A percentile compares a stretch with the other conserved stretches of the same genome.
phyloP scores from a whole-genome alignment of 2,329 filamentous ascomycete species.

The Paracoccidioides brasiliensis region DNA sequence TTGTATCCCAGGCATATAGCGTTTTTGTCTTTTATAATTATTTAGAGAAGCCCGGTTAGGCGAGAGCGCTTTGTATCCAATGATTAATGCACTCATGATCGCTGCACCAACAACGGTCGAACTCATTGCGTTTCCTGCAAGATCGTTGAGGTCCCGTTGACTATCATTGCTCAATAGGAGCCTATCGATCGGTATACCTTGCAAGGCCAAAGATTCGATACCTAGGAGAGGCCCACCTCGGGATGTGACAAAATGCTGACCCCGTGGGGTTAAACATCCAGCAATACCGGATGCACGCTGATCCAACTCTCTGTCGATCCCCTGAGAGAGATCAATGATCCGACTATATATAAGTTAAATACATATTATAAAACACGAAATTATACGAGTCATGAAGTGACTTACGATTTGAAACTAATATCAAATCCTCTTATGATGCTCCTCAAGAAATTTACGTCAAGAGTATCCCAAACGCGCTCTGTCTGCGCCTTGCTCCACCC shows the following conservation, averaged over 20 bases:
- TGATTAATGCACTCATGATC: constrained; percentile 46
- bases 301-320: constrained; percentile 49
- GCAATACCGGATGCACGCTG: constrained; percentile 42
- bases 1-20: neutral
- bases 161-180: constrained; percentile 53
- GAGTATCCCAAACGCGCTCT: constrained; percentile 50
- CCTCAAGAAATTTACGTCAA: constrained; percentile 50
- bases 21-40: neutral
- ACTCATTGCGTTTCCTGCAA: constrained; percentile 72
- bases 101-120: constrained; percentile 56
- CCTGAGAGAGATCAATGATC: constrained; percentile 56
- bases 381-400: constrained; percentile 1
- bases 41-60: constrained; percentile 5
- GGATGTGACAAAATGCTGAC: constrained; percentile 47
- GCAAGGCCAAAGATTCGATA: constrained; percentile 49
- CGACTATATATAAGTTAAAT: constrained; percentile 16
- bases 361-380: neutral
- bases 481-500: constrained; percentile 40
- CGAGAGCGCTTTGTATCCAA: constrained; percentile 20
- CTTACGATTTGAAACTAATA: constrained; percentile 42
- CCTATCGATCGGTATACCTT: constrained; percentile 53
- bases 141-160: constrained; percentile 48
- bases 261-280: constrained; percentile 55
- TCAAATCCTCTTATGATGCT: constrained; percentile 42
- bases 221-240: constrained; percentile 49